Evolutionary conservation across 176 grass and related monocot species (phyloP).

Genomic region (Coix lacrymajobi): DNA sequence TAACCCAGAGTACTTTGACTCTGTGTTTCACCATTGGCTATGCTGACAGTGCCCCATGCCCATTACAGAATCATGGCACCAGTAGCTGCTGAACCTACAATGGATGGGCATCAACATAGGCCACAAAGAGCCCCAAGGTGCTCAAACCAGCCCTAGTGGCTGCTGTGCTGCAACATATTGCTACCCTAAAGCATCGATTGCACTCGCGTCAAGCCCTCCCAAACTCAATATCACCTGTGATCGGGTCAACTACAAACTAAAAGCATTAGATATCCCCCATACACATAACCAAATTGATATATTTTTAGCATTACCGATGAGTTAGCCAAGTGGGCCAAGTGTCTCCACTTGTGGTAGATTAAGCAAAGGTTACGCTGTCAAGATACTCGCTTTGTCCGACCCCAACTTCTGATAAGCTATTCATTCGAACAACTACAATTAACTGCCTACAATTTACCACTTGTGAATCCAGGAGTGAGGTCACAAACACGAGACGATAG

Average conservation of each 20-base stretch:
- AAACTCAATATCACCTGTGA: neutral
- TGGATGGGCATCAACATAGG: neutral
- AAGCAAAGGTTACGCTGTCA: neutral
- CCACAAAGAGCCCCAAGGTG: neutral
- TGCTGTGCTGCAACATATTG: neutral
- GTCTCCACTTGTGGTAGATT: neutral
- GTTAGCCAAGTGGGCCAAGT: neutral
- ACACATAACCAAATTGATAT: neutral
- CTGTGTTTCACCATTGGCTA: neutral
- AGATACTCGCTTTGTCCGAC: neutral
- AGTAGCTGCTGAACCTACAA: neutral
- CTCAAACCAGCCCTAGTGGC: neutral
- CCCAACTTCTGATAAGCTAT: neutral
- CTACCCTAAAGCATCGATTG: neutral
- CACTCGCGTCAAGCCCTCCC: neutral
- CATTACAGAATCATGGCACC: neutral
- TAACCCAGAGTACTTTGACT: neutral
- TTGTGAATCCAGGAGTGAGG: neutral
- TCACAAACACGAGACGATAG: neutral
- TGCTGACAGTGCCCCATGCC: neutral
- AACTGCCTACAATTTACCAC: neutral
- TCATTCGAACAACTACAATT: neutral
- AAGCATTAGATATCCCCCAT: neutral
- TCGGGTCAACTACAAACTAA: neutral
- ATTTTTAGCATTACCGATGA: neutral